A percentile compares a stretch with the other conserved stretches of the same genome.
Conservation (phyloP, 768 basidiomycete genomes). For the Naganishia onofrii region DNA sequence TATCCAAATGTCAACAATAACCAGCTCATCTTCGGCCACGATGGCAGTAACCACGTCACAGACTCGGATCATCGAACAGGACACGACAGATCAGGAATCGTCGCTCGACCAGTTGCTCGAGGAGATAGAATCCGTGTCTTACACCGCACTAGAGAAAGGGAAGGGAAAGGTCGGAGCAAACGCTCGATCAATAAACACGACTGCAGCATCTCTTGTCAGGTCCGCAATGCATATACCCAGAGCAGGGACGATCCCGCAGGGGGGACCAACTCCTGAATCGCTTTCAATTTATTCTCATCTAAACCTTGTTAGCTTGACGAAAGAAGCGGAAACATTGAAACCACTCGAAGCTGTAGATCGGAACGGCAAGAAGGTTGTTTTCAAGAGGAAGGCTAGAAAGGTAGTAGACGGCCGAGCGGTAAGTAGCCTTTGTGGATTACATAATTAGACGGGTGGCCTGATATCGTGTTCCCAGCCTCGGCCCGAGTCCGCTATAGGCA, state of each 20-base stretch:
- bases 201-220: background rate
- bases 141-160: slow-evolving; percentile 1
- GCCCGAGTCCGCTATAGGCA: slow-evolving; percentile 17
- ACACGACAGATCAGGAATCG: background rate
- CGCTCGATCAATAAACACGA: no score
- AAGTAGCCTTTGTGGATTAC: background rate
- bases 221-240: background rate
- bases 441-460: background rate
- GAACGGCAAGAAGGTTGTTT: slow-evolving; percentile 18
- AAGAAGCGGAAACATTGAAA: slow-evolving; percentile 6
- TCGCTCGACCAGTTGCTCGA: slow-evolving; percentile 7
- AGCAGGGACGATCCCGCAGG: background rate
- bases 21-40: background rate
- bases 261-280: background rate
- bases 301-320: slow-evolving; percentile 6
- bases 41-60: no score
- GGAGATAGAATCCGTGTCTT: background rate
- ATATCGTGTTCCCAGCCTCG: slow-evolving; percentile 5
- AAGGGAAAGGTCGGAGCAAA: background rate
- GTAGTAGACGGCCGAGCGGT: slow-evolving; percentile 1
- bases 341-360: slow-evolving; percentile 13
- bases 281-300: background rate
- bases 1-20: background rate
- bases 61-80: background rate
- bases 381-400: slow-evolving; percentile 19